These are phyloP conservation scores for Manihot esculenta DNA, from an alignment of 441 rosid genomes.

Conservation along the genomic window DNA sequence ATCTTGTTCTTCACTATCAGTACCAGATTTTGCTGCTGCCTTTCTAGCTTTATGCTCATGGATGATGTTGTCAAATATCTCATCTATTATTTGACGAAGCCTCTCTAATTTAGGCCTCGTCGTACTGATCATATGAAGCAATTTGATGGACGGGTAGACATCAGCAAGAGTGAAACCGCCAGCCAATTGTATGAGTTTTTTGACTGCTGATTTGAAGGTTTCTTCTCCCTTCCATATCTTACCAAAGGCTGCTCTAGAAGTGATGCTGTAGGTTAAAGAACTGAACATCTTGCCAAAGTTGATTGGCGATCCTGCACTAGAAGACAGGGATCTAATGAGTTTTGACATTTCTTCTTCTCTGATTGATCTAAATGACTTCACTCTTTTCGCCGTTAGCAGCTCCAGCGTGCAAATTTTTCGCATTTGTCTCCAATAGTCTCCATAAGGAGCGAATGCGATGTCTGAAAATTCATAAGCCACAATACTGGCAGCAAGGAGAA, in stretches of 20 bases:
- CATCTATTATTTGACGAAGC: background rate
- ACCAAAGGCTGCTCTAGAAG: background rate
- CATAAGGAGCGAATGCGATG: background rate
- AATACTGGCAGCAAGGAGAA: background rate
- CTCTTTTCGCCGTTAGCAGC: background rate
- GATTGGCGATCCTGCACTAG: background rate
- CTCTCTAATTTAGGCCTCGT: background rate
- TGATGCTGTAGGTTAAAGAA: background rate
- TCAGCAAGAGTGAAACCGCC: background rate
- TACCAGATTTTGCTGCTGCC: too few relatives aligned
- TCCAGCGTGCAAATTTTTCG: background rate
- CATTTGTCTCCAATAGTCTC: background rate
- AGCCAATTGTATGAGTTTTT: background rate
- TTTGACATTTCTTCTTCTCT: background rate
- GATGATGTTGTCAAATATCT: background rate
- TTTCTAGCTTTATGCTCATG: background rate
- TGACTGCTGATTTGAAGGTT: background rate
- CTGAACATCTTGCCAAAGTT: background rate
- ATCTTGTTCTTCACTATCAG: background rate
- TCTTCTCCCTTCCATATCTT: constrained; percentile 4
- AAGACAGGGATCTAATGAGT: background rate
- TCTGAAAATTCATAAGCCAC: background rate
- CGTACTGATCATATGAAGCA: background rate
- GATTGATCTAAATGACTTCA: background rate
- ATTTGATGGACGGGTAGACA: background rate